These are phyloP conservation scores for Lepidium sativum DNA, from an alignment of 345 rosid species.

Conservation along the genomic window DNA sequence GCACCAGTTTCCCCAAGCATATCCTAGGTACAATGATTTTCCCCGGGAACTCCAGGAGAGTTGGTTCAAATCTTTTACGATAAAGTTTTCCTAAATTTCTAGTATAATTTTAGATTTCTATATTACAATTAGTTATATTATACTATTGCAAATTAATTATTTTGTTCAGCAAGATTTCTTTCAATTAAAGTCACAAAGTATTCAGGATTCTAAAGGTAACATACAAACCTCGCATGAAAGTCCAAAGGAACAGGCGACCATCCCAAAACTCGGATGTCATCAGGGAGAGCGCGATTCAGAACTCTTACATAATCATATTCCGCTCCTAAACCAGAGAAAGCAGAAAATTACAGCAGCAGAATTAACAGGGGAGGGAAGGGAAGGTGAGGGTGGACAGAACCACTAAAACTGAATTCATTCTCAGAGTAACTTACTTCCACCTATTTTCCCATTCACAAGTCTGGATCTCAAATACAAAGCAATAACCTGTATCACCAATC, in stretches of 20 bases:
- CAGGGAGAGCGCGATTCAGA: slow-evolving; percentile 82
- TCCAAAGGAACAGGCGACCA: slow-evolving; percentile 84
- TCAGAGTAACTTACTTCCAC: slow-evolving; percentile 27
- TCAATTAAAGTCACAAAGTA: neutral
- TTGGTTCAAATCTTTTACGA: too few species aligned
- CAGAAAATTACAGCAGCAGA: slow-evolving; percentile 1
- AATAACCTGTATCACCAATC: slow-evolving; percentile 63
- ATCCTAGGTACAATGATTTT: too few species aligned
- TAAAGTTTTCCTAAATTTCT: too few species aligned
- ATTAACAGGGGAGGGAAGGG: neutral
- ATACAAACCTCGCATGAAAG: slow-evolving; percentile 82
- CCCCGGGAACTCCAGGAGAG: too few species aligned
- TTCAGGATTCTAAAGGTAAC: neutral
- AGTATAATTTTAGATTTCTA: too few species aligned
- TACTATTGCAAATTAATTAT: too few species aligned
- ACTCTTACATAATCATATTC: slow-evolving; percentile 89
- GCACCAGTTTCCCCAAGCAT: too few species aligned
- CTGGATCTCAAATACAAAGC: slow-evolving; percentile 70
- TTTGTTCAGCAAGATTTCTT: too few species aligned
- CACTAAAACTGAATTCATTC: neutral
- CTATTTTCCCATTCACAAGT: slow-evolving; percentile 34
- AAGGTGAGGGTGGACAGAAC: neutral
- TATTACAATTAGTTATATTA: too few species aligned
- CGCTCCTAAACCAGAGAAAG: slow-evolving; percentile 32
- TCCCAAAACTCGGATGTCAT: slow-evolving; percentile 76